Evolutionary conservation across 345 rosid species (phyloP).

Genomic region (Populus ilicifolia): DNA sequence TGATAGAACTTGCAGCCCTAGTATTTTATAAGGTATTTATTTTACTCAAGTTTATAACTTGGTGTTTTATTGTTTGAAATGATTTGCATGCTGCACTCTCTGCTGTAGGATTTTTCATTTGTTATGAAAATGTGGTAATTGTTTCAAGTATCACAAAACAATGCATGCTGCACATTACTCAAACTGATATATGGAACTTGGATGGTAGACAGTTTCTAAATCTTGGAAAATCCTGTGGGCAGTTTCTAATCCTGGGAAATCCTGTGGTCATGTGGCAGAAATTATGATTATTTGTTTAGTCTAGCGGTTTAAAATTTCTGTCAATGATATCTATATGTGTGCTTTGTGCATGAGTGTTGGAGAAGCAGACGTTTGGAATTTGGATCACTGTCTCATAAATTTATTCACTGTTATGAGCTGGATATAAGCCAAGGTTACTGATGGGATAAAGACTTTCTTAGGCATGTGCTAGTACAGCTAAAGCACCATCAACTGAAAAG

Average conservation of each 20-base stretch:
- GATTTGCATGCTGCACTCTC: slow-evolving; percentile 6
- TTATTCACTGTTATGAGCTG: neutral
- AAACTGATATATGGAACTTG: slow-evolving; percentile 6
- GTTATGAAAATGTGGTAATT: neutral
- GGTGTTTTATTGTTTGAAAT: slow-evolving; percentile 8
- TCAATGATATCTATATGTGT: neutral
- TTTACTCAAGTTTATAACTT: neutral
- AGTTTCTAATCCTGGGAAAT: neutral
- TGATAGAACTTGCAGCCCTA: slow-evolving; percentile 79
- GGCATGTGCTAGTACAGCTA: slow-evolving; percentile 52
- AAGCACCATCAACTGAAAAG: slow-evolving; percentile 53
- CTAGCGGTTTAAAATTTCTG: neutral
- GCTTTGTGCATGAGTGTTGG: neutral
- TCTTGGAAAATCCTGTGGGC: neutral
- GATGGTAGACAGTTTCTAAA: slow-evolving; percentile 2
- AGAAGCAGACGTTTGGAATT: neutral
- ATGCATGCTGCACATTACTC: neutral
- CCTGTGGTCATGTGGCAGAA: neutral
- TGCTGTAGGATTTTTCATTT: neutral
- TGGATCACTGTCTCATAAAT: neutral
- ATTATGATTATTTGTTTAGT: neutral
- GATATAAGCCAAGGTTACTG: neutral
- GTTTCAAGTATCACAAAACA: neutral
- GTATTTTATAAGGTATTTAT: slow-evolving; percentile 58
- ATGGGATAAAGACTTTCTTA: slow-evolving; percentile 14